phyloP scores from a whole-genome alignment of 257 asterid genomes.

The Nicotiana undulata region DNA sequence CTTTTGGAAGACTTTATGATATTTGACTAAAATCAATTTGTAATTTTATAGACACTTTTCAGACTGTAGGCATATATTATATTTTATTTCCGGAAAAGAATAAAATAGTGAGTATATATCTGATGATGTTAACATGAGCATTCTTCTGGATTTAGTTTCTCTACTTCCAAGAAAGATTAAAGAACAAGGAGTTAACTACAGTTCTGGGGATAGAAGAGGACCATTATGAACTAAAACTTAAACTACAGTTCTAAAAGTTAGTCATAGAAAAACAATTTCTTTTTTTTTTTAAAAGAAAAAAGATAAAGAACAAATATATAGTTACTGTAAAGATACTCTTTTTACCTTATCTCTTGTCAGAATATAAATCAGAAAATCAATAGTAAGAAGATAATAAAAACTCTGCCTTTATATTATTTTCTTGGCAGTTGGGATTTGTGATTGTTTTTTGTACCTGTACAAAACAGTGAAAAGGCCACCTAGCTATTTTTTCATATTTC shows the following conservation, averaged over 20 bases:
- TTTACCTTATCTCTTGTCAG: constrained; percentile 36
- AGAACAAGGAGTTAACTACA: constrained; percentile 27
- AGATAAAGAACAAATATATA: constrained; percentile 6
- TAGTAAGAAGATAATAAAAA: constrained; percentile 12
- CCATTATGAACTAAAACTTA: constrained; percentile 30
- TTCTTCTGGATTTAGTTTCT: constrained; percentile 9
- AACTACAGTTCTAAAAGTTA: constrained; percentile 26
- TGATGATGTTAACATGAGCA: constrained; percentile 11
- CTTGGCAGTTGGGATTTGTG: constrained; percentile 29
- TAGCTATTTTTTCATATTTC: too few species aligned
- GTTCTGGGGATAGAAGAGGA: constrained; percentile 57
- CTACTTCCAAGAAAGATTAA: constrained; percentile 35
- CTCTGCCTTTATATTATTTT: constrained; percentile 19
- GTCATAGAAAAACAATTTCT: constrained; percentile 1
- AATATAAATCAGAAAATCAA: constrained; percentile 43
- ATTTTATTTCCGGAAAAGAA: too few species aligned
- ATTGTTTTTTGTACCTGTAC: too few species aligned
- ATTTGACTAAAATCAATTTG: constrained; percentile 19
- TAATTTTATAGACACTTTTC: constrained; percentile 27
- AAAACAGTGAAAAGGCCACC: not conserved
- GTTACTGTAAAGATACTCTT: constrained; percentile 47
- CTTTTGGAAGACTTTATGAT: constrained; percentile 19
- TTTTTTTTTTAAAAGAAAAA: not conserved
- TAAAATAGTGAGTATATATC: not conserved
- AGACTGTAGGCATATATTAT: constrained; percentile 15